phyloP scores from a whole-genome alignment of 2,329 filamentous ascomycete species.

The Alternaria dauci region DNA sequence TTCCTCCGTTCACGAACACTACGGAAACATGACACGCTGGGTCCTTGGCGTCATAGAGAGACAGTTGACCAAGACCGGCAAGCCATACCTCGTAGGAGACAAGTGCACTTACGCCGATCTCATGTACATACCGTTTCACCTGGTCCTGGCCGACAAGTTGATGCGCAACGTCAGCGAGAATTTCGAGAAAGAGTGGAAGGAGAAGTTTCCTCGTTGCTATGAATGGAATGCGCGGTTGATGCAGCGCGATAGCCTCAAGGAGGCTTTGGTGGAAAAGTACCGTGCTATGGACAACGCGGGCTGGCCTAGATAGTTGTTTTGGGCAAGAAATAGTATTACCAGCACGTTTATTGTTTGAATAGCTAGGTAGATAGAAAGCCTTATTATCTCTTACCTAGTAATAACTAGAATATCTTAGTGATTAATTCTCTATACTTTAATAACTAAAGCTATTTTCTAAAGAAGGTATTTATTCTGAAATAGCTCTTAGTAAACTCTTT shows the following conservation, averaged over 20 bases:
- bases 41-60: neutral
- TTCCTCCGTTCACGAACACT: neutral
- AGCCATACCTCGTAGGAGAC: conserved; percentile 2
- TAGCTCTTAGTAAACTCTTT: no score
- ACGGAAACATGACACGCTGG: conserved; percentile 1
- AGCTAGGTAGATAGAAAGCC: no score
- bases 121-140: conserved; percentile 5
- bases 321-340: no score
- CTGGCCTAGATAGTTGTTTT: neutral
- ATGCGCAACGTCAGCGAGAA: conserved; percentile 6
- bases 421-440: no score
- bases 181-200: conserved; percentile 3
- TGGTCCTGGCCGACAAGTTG: conserved; percentile 4
- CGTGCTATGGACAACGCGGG: conserved; percentile 1
- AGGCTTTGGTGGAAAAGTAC: conserved; percentile 2
- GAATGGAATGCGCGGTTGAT: neutral
- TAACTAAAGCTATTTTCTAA: no score
- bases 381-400: no score
- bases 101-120: conserved; percentile 3
- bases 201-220: conserved; percentile 3
- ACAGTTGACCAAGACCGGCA: neutral
- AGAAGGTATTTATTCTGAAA: no score
- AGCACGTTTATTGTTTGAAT: no score
- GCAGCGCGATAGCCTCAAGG: conserved; percentile 1
- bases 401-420: no score